phyloP scores from a whole-genome alignment of 1,284 basidiomycete species.

The Cutaneotrichosporon dermatis region DNA sequence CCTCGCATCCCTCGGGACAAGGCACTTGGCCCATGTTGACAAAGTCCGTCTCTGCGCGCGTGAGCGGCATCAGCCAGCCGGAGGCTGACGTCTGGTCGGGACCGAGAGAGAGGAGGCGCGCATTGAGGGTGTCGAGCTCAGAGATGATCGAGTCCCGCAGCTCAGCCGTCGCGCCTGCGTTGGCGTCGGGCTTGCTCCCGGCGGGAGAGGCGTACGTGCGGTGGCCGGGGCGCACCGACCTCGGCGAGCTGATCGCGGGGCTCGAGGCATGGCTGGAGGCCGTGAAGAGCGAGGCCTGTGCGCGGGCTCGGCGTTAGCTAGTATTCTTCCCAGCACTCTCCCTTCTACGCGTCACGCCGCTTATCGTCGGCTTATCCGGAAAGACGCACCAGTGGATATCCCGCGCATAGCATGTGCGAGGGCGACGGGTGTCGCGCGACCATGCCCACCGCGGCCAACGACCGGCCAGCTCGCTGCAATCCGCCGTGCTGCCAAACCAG shows the following conservation, averaged over 20 bases:
- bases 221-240: no score
- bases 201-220: background rate
- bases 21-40: slow-evolving; percentile 23
- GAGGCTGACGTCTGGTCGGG: background rate
- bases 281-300: no score
- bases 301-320: no score
- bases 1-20: slow-evolving; percentile 4
- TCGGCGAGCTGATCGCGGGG: background rate
- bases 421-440: no score
- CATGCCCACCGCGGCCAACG: no score
- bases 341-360: no score
- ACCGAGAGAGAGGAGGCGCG: background rate
- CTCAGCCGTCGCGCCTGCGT: background rate
- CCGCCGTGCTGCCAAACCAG: no score
- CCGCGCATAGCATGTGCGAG: no score
- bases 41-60: slow-evolving; percentile 11
- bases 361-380: no score
- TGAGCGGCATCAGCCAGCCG: slow-evolving; percentile 11
- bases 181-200: background rate
- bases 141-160: background rate
- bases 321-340: no score
- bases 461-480: no score
- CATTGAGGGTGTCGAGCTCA: background rate
- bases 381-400: no score
- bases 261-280: background rate